phyloP scores from a whole-genome alignment of 352 stramenopile species.

The Phytophthora tentaculata region DNA sequence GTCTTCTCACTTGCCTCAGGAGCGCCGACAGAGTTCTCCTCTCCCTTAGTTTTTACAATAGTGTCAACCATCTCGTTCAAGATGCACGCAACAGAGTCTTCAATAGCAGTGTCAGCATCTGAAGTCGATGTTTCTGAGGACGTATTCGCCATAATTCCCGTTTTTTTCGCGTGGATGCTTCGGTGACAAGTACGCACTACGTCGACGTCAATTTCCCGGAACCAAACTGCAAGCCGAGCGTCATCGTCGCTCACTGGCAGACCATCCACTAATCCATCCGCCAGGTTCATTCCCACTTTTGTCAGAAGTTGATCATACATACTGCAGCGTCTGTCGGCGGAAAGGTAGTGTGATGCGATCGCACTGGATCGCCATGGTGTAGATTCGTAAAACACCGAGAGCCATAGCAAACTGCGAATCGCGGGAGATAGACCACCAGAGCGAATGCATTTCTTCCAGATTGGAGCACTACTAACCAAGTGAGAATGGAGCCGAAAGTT shows the following conservation, averaged over 20 bases:
- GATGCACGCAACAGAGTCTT: conserved; percentile 23
- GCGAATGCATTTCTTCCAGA: conserved; percentile 82
- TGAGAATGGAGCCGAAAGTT: conserved; percentile 46
- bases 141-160: conserved; percentile 1
- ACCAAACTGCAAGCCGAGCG: conserved; percentile 64
- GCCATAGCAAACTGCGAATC: conserved; percentile 68
- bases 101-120: conserved; percentile 11
- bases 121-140: conserved; percentile 1
- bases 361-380: conserved; percentile 53
- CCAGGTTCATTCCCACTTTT: conserved; percentile 57
- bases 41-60: conserved; percentile 15
- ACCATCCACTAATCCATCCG: conserved; percentile 26
- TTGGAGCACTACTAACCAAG: conserved; percentile 52
- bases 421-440: conserved; percentile 49
- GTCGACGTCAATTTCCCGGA: conserved; percentile 86
- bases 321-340: conserved; percentile 42
- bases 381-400: conserved; percentile 66
- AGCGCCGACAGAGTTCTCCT: background rate
- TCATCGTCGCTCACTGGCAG: conserved; percentile 46
- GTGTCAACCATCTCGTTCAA: conserved; percentile 30
- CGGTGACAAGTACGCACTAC: conserved; percentile 77
- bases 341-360: conserved; percentile 50
- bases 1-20: background rate
- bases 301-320: conserved; percentile 78
- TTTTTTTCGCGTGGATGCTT: conserved; percentile 43